Evolutionary conservation across 2,329 filamentous ascomycete species (phyloP).

Genomic region (Beauveria varroae): DNA sequence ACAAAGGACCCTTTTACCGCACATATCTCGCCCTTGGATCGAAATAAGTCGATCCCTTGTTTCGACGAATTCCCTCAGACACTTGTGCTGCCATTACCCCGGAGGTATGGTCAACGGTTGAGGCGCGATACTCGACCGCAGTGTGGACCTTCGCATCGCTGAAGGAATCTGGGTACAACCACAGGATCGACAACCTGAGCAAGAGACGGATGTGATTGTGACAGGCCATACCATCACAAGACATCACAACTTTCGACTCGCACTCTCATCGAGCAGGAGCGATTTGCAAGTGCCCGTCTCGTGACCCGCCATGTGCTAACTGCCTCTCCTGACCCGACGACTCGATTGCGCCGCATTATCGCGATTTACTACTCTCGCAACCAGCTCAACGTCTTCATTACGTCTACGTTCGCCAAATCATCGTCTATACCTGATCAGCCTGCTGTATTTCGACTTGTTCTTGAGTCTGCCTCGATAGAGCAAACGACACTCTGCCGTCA

Average conservation of each 20-base stretch:
- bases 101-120: slow-evolving; percentile 8
- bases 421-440: slow-evolving; percentile 21
- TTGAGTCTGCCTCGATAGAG: neutral
- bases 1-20: too few species aligned
- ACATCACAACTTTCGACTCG: neutral
- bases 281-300: slow-evolving; percentile 4
- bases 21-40: neutral
- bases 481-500: slow-evolving; percentile 11
- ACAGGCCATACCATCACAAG: neutral
- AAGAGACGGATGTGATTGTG: neutral
- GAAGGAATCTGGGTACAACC: neutral
- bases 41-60: neutral
- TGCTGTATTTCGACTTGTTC: slow-evolving; percentile 19
- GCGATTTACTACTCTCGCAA: neutral
- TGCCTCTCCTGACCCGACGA: slow-evolving; percentile 1
- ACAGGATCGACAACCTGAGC: neutral
- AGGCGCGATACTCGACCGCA: slow-evolving; percentile 1
- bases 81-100: neutral
- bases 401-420: slow-evolving; percentile 18
- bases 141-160: slow-evolving; percentile 2
- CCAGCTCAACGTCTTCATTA: neutral
- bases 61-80: neutral
- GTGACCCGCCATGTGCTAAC: slow-evolving; percentile 10
- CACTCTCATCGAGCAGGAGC: neutral
- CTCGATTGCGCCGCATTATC: neutral